These are phyloP conservation scores for Thalassiosira pacifica DNA, from an alignment of 352 stramenopile genomes.

Conservation along the genomic window DNA sequence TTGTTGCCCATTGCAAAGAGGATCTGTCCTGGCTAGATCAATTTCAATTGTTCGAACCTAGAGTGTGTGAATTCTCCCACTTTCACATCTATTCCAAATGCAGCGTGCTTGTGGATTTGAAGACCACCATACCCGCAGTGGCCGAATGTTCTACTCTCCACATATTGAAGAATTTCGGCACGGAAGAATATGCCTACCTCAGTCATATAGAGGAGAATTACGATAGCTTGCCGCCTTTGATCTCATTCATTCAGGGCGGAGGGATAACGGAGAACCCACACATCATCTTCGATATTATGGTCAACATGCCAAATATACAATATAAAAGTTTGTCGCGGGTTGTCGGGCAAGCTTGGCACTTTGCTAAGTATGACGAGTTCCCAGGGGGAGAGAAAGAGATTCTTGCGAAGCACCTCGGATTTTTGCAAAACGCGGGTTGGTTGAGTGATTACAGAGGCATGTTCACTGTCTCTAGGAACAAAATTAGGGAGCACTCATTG, in stretches of 20 bases:
- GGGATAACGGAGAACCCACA: conserved; percentile 36
- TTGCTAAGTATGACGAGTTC: not conserved
- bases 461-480: conserved; percentile 26
- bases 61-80: conserved; percentile 10
- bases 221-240: conserved; percentile 27
- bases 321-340: conserved; percentile 20
- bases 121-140: not conserved
- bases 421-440: conserved; percentile 11
- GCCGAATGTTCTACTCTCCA: conserved; percentile 28
- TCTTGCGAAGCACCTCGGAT: not conserved
- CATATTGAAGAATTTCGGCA: conserved; percentile 17
- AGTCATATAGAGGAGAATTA: conserved; percentile 25
- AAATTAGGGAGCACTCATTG: conserved; percentile 15
- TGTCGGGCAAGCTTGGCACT: conserved; percentile 1
- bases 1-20: conserved; percentile 41
- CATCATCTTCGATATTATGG: conserved; percentile 31
- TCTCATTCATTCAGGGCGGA: conserved; percentile 41
- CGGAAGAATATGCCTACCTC: conserved; percentile 33
- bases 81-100: conserved; percentile 43
- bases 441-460: conserved; percentile 30
- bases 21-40: conserved; percentile 30
- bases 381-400: not conserved
- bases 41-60: conserved; percentile 15
- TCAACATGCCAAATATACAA: conserved; percentile 2
- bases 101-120: conserved; percentile 7